These are phyloP conservation scores for Puccinia horiana DNA, from an alignment of 1,284 basidiomycete species.

Conservation along the genomic window DNA sequence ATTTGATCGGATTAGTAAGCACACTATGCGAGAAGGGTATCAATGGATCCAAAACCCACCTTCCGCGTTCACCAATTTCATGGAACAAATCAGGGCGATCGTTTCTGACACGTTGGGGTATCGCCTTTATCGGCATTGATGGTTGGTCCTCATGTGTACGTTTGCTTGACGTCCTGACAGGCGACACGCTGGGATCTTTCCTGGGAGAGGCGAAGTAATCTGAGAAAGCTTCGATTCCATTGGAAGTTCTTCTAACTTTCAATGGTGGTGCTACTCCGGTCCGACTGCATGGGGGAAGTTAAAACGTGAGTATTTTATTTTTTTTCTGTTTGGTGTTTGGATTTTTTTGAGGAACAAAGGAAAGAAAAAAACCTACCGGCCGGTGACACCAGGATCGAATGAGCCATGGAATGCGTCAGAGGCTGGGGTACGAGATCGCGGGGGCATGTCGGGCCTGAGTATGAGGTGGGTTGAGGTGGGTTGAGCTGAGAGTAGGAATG, in stretches of 20 bases:
- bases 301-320: not conserved
- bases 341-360: not conserved
- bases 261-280: conserved; percentile 41
- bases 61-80: conserved; percentile 49
- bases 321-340: not conserved
- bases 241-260: conserved; percentile 37
- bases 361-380: not conserved
- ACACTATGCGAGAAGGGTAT: not conserved
- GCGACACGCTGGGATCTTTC: conserved; percentile 33
- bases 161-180: not conserved
- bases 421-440: not conserved
- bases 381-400: conserved; percentile 34
- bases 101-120: conserved; percentile 11
- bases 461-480: not conserved
- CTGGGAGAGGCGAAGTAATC: conserved; percentile 40
- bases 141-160: not conserved
- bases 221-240: conserved; percentile 47
- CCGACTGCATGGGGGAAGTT: conserved; percentile 23
- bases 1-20: not conserved
- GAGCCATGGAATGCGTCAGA: conserved; percentile 31
- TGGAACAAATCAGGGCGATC: conserved; percentile 43
- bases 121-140: not conserved
- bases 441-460: conserved; percentile 13
- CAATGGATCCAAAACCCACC: not conserved
- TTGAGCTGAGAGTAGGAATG: not conserved